Evolutionary conservation across 306 rosid species (phyloP), one percentile per base, ranked within the genome.

Genomic region (Corylus heterophylla): DNA sequence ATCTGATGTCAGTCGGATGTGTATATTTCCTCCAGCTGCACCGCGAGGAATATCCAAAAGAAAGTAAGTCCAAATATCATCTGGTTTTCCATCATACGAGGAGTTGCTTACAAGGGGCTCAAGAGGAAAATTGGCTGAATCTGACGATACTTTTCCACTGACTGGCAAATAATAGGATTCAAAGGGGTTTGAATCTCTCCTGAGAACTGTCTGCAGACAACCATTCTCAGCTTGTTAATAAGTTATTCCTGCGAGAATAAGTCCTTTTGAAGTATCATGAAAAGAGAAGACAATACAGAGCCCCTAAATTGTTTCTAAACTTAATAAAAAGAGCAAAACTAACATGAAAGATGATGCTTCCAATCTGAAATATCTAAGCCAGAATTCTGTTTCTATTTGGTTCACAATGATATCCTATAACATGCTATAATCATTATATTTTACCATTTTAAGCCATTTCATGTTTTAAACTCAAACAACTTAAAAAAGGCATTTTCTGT

Each of bases 1-100:
- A 76, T 89, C 86, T 56, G 97, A 87, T 18, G 90, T 77, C 63
- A 96, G 83, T 22, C 61, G 89, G 14, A 96, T 45, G 61, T 89
- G 98, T 71, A 96, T 81, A 80, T 88, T 91, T 83, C 93, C 90
- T 71, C 99, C 99, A 44, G 99, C 96, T 49, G 93, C 97, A 22
- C 99, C 99, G 45, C 25, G 90, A 59, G 98, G 99, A 84, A 96
- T 79, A 61, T 96, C 92, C 80, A 90, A 78, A 82, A 81, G 66
- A 81, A 93, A 91, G 82, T 91, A 96, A 50, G 90, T 93, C 99
- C 99, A 96, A 66, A 81, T 31, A 75, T 83, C 58, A 64, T 84
- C 86, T 45, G 82, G 75, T 76, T 81, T 86, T 74, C 86, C 85
- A 20, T 74, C 73, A 62, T 75, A 62, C 54, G 88, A 83, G 48